These are phyloP conservation scores for Neonectria coccinea DNA, from an alignment of 2,329 filamentous ascomycete genomes.

Conservation along the genomic window DNA sequence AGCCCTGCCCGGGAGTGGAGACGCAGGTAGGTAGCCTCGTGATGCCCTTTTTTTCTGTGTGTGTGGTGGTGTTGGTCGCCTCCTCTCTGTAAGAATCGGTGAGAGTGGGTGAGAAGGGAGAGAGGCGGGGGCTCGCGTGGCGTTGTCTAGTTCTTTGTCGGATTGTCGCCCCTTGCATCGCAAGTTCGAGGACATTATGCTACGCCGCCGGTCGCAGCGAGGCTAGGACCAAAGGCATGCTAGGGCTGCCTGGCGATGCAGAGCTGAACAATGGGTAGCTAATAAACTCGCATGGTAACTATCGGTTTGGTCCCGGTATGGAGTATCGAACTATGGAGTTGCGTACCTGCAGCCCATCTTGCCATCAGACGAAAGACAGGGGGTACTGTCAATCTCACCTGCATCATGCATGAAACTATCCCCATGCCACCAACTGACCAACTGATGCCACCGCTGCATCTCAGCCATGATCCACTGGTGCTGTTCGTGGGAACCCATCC, in stretches of 20 bases:
- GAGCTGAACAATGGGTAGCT: neutral
- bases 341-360: conserved; percentile 19
- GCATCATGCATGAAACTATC: conserved; percentile 32
- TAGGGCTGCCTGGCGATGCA: conserved; percentile 5
- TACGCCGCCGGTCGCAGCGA: neutral
- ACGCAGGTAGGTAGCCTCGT: neutral
- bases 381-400: conserved; percentile 25
- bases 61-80: neutral
- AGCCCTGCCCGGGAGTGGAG: conserved; percentile 2
- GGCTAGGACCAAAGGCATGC: conserved; percentile 3
- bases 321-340: neutral
- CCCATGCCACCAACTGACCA: conserved; percentile 19
- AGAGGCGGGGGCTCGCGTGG: neutral
- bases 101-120: neutral
- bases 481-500: neutral
- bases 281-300: neutral
- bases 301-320: neutral
- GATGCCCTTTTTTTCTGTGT: neutral
- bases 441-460: neutral
- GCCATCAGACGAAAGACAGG: conserved; percentile 12
- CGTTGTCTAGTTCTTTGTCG: conserved; percentile 1
- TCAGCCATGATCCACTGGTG: neutral
- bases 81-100: neutral
- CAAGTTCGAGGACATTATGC: neutral
- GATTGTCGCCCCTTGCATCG: conserved; percentile 1